A percentile compares a stretch with the other conserved stretches of the same genome.
These are phyloP conservation scores for Carallia brachiata DNA, from an alignment of 345 rosid species.

Conservation along the genomic window DNA sequence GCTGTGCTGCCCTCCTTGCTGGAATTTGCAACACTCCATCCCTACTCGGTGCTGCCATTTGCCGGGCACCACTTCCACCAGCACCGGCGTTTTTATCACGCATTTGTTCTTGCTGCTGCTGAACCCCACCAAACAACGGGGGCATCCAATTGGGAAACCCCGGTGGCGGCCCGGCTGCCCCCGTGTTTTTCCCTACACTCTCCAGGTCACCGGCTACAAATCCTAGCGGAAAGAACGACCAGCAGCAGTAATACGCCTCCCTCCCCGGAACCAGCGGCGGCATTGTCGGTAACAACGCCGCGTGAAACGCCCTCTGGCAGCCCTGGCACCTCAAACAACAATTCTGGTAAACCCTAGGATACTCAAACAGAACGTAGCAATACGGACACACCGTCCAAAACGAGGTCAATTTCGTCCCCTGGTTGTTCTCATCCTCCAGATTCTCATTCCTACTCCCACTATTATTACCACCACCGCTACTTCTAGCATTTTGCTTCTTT, in stretches of 20 bases:
- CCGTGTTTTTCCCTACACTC: conserved; percentile 39
- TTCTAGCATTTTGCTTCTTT: conserved; percentile 1
- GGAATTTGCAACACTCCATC: conserved; percentile 24
- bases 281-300: conserved; percentile 45
- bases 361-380: conserved; percentile 76
- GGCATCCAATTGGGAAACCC: conserved; percentile 17
- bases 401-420: conserved; percentile 37
- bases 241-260: conserved; percentile 80
- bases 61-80: neutral
- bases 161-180: conserved; percentile 34
- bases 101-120: neutral
- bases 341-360: conserved; percentile 68
- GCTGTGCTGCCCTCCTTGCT: conserved; percentile 17
- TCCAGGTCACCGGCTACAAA: conserved; percentile 36
- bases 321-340: conserved; percentile 79
- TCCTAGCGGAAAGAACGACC: conserved; percentile 87
- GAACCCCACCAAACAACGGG: conserved; percentile 15
- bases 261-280: conserved; percentile 79
- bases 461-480: neutral
- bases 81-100: conserved; percentile 2
- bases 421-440: neutral
- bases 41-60: conserved; percentile 14
- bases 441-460: neutral
- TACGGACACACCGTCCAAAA: conserved; percentile 97
- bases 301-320: conserved; percentile 77